These are phyloP conservation scores for Fraxinus excelsior DNA, from an alignment of 257 asterid species.

Conservation along the genomic window DNA sequence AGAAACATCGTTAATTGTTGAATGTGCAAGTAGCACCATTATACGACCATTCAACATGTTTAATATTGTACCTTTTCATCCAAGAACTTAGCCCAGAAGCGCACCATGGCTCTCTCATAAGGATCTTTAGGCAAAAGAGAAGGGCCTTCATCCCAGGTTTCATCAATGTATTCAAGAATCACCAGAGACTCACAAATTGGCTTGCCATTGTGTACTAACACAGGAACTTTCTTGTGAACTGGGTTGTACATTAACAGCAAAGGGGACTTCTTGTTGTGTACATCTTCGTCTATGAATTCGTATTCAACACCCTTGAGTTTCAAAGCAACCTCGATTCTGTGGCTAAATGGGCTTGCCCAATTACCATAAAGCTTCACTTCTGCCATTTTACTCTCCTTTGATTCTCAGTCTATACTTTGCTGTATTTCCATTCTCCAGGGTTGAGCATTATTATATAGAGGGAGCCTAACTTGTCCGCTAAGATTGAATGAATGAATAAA, in stretches of 20 bases:
- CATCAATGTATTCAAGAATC: conserved; percentile 61
- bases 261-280: conserved; percentile 30
- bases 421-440: background rate
- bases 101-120: conserved; percentile 2
- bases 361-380: background rate
- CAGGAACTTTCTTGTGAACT: conserved; percentile 43
- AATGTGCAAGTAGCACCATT: background rate
- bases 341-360: background rate
- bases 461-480: background rate
- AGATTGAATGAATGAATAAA: background rate
- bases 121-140: conserved; percentile 36
- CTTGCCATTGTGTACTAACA: conserved; percentile 47
- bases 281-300: conserved; percentile 40
- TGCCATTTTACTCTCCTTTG: background rate
- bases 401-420: background rate
- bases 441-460: background rate
- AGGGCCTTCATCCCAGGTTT: conserved; percentile 41
- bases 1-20: background rate
- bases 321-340: conserved; percentile 14
- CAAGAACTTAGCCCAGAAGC: conserved; percentile 48
- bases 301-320: conserved; percentile 41
- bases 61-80: conserved; percentile 45
- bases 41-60: too few species aligned
- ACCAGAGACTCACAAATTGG: conserved; percentile 41
- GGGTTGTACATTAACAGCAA: conserved; percentile 50